Base-by-base conservation (phyloP, 2,329 filamentous ascomycete species). In the Colletotrichum falcatum region DNA sequence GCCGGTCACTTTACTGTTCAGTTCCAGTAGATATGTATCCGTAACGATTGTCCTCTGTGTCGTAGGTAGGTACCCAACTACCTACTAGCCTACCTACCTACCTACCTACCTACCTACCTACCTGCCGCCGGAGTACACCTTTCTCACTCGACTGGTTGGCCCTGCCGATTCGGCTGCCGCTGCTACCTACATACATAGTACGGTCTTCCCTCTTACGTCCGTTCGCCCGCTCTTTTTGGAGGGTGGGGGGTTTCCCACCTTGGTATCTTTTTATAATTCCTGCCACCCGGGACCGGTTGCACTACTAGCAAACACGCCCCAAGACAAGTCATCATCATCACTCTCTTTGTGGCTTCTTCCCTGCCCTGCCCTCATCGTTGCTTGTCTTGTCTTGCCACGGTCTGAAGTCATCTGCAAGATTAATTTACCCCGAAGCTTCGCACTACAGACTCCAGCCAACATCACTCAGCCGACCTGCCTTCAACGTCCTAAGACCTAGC, bases 301-400 rank as follows among this genome's bases (percentile, higher is more conserved):
- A 39, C 64, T 44, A 39, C 64, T 37, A 37, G 53, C 51, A 63
- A 62, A 63, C 64, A 65, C 42, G 53, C 42, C 42, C 44, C 66
- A 61, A 61, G 55, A 53, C 66, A 61, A 61, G 55, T 70, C 68
- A 67, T 66, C 66, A 70, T 71, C 69, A 63, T 68, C 59, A 71
- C 39, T 61, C 61, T 60, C 65, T 65, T 65, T 61, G 65, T 71
- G 54, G 48, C 59, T 55, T 51, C 35, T 53, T 69, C 56, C 65
- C 66, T 70, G 60, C 65, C 28, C 54, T 64, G 18, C 60, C 37
- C 48, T 51, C 28, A 23, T 64, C 30, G 48, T 11, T 44, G 42
- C 42, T 33, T 59, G 9, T 23, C 42, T 33, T 59, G 9, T 23
- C 60, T 49, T 33, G 53, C 60, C 53, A 71, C 59, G 49, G 59